Percentiles rank a stretch among this genome's conserved stretches.
These are phyloP conservation scores for Talaromyces verruculosus DNA, from an alignment of 2,329 filamentous ascomycete species.

Conservation along the genomic window DNA sequence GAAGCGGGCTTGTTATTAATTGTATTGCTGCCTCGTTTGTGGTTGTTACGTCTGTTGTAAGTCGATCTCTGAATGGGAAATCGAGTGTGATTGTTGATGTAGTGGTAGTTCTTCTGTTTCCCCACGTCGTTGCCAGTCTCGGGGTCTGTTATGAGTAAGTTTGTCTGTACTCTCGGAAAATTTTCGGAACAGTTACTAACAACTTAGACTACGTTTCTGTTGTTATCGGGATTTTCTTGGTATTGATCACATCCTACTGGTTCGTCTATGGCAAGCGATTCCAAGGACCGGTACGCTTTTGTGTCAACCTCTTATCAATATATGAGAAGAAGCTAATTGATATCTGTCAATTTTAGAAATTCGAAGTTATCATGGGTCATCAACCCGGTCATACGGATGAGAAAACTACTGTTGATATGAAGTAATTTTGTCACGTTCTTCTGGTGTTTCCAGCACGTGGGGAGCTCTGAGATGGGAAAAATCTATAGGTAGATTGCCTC, in stretches of 20 bases:
- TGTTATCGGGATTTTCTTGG: background rate
- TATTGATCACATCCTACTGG: background rate
- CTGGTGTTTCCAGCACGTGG: background rate
- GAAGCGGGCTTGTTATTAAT: background rate
- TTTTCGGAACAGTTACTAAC: background rate
- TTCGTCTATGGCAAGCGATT: background rate
- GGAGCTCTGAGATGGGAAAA: background rate
- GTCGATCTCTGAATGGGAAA: too few species aligned
- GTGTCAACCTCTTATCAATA: background rate
- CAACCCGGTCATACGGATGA: background rate
- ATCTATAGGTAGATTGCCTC: background rate
- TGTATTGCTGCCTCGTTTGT: background rate
- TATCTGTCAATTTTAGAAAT: background rate
- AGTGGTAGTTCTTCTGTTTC: background rate
- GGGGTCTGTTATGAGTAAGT: background rate
- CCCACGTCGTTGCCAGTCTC: background rate
- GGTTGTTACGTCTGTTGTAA: background rate
- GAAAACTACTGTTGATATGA: background rate
- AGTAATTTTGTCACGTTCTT: background rate
- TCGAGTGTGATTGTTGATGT: too few species aligned
- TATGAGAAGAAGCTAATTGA: background rate
- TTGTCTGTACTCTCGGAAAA: background rate
- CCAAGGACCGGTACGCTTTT: background rate
- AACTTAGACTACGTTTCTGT: background rate
- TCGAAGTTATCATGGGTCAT: background rate